Evolutionary conservation across 768 basidiomycete species (phyloP).

Genomic region (Pleurotus sapidus): DNA sequence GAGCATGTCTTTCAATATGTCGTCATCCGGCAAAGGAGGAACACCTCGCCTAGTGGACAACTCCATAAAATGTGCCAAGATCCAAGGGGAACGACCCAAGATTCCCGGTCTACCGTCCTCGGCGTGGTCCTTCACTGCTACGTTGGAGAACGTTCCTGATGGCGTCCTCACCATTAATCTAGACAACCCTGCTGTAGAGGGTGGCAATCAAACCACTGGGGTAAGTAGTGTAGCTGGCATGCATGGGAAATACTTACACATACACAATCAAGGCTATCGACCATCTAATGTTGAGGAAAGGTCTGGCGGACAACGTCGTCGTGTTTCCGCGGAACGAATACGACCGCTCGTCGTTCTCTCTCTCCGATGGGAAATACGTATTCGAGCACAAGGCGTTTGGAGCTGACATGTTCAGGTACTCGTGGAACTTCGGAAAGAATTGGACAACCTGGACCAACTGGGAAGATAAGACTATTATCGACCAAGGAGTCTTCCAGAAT

Average conservation of each 20-base stretch:
- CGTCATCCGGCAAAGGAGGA: conserved; percentile 60
- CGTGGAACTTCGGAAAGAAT: conserved; percentile 80
- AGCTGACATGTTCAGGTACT: conserved; percentile 85
- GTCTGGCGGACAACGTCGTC: conserved; percentile 69
- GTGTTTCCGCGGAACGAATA: conserved; percentile 88
- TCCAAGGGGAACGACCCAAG: conserved; percentile 47
- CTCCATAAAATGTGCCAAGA: conserved; percentile 42
- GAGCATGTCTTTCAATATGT: conserved; percentile 64
- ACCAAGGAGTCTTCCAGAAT: conserved; percentile 51
- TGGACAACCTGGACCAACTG: conserved; percentile 82
- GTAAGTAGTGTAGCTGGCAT: conserved; percentile 35
- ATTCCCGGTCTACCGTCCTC: conserved; percentile 59
- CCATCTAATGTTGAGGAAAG: conserved; percentile 81
- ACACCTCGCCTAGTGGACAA: conserved; percentile 45
- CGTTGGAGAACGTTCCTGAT: conserved; percentile 72
- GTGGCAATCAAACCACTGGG: conserved; percentile 45
- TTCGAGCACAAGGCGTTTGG: conserved; percentile 84
- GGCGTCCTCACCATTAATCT: conserved; percentile 78
- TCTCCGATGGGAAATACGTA: conserved; percentile 61
- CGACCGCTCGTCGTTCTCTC: conserved; percentile 47
- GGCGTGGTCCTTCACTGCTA: conserved; percentile 71
- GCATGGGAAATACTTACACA: conserved; percentile 9
- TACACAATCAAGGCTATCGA: conserved; percentile 49
- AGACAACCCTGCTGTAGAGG: conserved; percentile 46
- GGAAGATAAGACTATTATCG: conserved; percentile 70